These are phyloP conservation scores for Kodamaea plutei DNA, from an alignment of 1,139 yeast genomes.

Conservation along the genomic window DNA sequence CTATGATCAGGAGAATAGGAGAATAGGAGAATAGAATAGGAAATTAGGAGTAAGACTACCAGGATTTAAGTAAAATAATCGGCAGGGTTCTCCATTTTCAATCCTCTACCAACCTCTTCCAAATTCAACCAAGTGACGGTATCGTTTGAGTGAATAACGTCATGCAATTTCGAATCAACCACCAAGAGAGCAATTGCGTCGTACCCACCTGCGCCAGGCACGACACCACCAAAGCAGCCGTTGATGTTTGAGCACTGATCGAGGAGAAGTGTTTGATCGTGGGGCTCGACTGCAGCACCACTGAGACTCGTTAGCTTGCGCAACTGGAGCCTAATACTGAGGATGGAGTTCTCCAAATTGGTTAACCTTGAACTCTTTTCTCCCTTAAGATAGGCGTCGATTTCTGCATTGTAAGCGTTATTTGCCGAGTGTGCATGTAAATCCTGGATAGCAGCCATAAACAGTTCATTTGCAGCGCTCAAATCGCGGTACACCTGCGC, in stretches of 20 bases:
- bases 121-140: constrained; percentile 62
- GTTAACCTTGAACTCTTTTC: constrained; percentile 18
- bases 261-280: constrained; percentile 65
- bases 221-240: constrained; percentile 91
- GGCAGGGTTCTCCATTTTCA: too few relatives aligned
- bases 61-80: too few relatives aligned
- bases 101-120: constrained; percentile 55
- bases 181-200: constrained; percentile 84
- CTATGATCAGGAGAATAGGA: too few relatives aligned
- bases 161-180: constrained; percentile 39
- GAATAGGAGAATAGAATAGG: too few relatives aligned
- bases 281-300: constrained; percentile 88
- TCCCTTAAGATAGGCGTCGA: constrained; percentile 4
- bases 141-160: constrained; percentile 23
- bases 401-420: constrained; percentile 16
- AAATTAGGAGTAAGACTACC: too few relatives aligned
- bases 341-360: constrained; percentile 34
- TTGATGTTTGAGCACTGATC: constrained; percentile 51
- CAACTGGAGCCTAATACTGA: constrained; percentile 50
- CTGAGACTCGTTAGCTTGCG: constrained; percentile 58
- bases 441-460: constrained; percentile 46
- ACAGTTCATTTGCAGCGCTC: constrained; percentile 52
- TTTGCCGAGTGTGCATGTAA: constrained; percentile 30
- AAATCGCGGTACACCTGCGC: constrained; percentile 49
- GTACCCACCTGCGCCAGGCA: constrained; percentile 98